Base-by-base conservation (phyloP, 2,329 filamentous ascomycete species). In the Pseudogymnoascus sp. region DNA sequence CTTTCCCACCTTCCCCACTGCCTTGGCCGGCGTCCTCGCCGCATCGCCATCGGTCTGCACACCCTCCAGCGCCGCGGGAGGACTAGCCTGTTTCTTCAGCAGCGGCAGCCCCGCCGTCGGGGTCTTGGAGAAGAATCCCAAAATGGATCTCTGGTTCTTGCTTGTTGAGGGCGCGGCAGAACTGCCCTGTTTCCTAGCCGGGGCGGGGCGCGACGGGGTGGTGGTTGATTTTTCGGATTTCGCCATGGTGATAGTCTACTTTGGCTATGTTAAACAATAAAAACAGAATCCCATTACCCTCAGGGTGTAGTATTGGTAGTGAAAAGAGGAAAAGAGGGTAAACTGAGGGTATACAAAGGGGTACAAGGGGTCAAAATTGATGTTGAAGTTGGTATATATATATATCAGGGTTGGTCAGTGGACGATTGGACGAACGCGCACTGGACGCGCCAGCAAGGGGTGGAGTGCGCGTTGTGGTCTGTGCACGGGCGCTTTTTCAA, bases 111-210 rank as follows among this genome's bases (percentile, higher is more conserved):
- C 67, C 69, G 41, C 68, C 68, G 60, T 71, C 71, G 74, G 65
- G 62, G 79, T 74, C 71, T 80, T 90, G 65, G 86, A 80, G 69
- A 92, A 92, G 79, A 94, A 94, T 41, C 88, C 87, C 34, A 90
- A 76, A 62, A 94, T 90, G 59, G 86, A 89, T 71, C 78, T 80
- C 69, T 89, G 85, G 67, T 82, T 84, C 68, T 84, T 84, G 28
- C 61, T 21, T 13, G 41, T 48, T n/a, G 41, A 48, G 7, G 41
- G 41, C 23, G 41, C 41, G 13, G 41, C 41, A 2, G 41, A 48
- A 28, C 41, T 48, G 41, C n/a, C 23, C 41, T 48, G 41, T 28
- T 48, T 48, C 23, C 41, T 48, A 5, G 41, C 41, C 8, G 41
- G 41, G 12, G 41, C 41, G n/a, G 41, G 41, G 41, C 41, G 41